Percentiles rank a stretch among this genome's conserved stretches.
Conservation (phyloP, 352 stramenopile species). For the Phytophthora fragariae region DNA sequence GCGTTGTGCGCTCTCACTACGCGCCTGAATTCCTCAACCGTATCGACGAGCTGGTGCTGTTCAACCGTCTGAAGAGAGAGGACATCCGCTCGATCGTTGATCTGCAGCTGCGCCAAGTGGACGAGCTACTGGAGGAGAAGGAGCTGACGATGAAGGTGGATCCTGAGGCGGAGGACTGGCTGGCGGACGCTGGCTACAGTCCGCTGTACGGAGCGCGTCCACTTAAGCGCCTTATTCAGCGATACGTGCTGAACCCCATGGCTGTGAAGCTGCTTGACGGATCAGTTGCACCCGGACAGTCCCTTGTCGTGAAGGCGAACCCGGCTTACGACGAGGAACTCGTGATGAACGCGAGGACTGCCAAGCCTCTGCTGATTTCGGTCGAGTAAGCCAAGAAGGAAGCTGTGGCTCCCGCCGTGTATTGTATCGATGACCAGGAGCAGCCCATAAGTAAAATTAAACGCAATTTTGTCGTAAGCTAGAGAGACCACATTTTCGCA, state of each 20-base stretch:
- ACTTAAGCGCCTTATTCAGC: slow-evolving; percentile 96
- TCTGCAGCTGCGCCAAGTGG: slow-evolving; percentile 93
- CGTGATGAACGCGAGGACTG: slow-evolving; percentile 40
- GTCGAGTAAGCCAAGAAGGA: slow-evolving; percentile 16
- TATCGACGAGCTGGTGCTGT: slow-evolving; percentile 98
- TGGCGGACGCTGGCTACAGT: slow-evolving; percentile 96
- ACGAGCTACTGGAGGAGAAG: slow-evolving; percentile 91
- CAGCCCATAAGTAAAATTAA: background rate
- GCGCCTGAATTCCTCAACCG: slow-evolving; percentile 99
- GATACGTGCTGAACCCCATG: slow-evolving; percentile 96
- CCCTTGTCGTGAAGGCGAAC: slow-evolving; percentile 76
- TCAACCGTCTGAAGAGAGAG: slow-evolving; percentile 93
- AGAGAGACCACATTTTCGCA: too few species aligned
- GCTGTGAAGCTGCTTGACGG: slow-evolving; percentile 92
- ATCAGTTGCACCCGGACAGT: slow-evolving; percentile 80
- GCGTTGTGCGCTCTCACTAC: slow-evolving; percentile 94
- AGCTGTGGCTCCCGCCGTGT: background rate
- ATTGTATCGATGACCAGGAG: background rate
- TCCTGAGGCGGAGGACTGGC: slow-evolving; percentile 91
- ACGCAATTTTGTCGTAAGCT: too few species aligned
- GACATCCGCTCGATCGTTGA: slow-evolving; percentile 95
- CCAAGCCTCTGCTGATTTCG: slow-evolving; percentile 50
- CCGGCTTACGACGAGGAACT: slow-evolving; percentile 63
- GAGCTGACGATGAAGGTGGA: slow-evolving; percentile 93
- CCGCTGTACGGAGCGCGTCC: slow-evolving; percentile 96